These are phyloP conservation scores for Pichia cactophila DNA, from an alignment of 1,139 yeast genomes.

Conservation along the genomic window DNA sequence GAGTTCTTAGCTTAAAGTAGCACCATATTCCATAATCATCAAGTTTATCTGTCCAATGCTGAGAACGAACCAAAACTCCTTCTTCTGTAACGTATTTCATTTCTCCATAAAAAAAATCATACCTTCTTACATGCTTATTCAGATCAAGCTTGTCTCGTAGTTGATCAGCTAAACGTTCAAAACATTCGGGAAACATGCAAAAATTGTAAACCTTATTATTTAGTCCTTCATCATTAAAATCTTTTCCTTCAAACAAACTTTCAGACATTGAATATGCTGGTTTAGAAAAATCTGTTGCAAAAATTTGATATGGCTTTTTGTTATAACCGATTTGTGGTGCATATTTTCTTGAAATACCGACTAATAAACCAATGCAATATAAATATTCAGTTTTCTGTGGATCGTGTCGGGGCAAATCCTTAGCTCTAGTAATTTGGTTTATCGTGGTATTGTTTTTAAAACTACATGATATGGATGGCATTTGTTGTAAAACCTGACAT, in stretches of 20 bases:
- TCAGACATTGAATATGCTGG: neutral
- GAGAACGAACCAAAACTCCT: neutral
- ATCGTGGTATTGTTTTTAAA: neutral
- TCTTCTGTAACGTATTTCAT: constrained; percentile 1
- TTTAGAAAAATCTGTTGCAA: constrained; percentile 8
- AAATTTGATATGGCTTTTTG: constrained; percentile 5
- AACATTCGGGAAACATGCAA: constrained; percentile 9
- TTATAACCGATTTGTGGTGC: neutral
- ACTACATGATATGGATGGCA: neutral
- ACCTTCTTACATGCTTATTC: constrained; percentile 3
- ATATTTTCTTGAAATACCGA: constrained; percentile 9
- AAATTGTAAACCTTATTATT: constrained; percentile 10
- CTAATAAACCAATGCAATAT: constrained; percentile 2
- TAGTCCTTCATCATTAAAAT: constrained; percentile 2
- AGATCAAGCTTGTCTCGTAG: constrained; percentile 1
- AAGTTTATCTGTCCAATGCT: neutral
- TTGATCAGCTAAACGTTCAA: constrained; percentile 1
- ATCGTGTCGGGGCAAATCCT: neutral
- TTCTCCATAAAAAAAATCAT: neutral
- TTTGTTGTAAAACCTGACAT: neutral
- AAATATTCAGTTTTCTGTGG: neutral
- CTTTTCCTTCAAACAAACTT: constrained; percentile 1
- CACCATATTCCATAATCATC: constrained; percentile 10
- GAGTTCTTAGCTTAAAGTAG: constrained; percentile 8
- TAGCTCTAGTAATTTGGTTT: neutral